Base-by-base conservation (phyloP, 257 asterid species). In the Haberlea rhodopensis region DNA sequence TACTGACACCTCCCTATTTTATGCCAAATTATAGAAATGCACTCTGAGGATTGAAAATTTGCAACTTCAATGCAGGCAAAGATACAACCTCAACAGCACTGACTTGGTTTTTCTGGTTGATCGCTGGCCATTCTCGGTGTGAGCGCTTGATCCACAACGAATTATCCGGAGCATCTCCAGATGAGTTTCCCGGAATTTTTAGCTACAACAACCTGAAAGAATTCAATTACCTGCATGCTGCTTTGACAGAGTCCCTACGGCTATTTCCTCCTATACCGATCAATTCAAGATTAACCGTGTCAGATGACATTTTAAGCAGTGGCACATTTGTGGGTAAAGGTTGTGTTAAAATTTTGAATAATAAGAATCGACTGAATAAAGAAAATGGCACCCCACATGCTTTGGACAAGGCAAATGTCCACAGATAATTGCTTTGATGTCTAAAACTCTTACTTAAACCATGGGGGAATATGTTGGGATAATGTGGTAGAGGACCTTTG, bases 41-140 rank as follows among this genome's bases (percentile, higher is more conserved):
- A 32, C 15, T 32, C 43, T 32, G 5, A 9, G 4, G 46, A 37
- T 37, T 11, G 46, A 37, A 37, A 45, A 13, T 59, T 6, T 60
- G 18, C 19, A 27, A 2, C 52, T 22, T 52, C 8, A 23, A 16
- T 72, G 64, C 75, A 73, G 83, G 83, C 34, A 75, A 75, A 65
- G 80, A 78, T 62, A 31, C 80, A 5, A 69, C 80, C 51, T 75
- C 83, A 60, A 75, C 83, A 25, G 76, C 80, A 27, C 48, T 75
- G 18, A 75, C 83, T 43, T 75, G 83, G 80, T 78, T 78, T 63
- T 78, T 78, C 73, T 78, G 83, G 83, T 60, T 78, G 45, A 62
- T 78, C 3, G 32, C 78, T 11, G 80, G 80, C 11, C 80, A 78
- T 61, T 61, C 80, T 22, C 73, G 37, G 1, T 71, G 63, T 10